Percentiles rank a stretch among this genome's conserved stretches.
Conservation (phyloP, 2,329 filamentous ascomycete genomes). For the Alternaria consortialis region DNA sequence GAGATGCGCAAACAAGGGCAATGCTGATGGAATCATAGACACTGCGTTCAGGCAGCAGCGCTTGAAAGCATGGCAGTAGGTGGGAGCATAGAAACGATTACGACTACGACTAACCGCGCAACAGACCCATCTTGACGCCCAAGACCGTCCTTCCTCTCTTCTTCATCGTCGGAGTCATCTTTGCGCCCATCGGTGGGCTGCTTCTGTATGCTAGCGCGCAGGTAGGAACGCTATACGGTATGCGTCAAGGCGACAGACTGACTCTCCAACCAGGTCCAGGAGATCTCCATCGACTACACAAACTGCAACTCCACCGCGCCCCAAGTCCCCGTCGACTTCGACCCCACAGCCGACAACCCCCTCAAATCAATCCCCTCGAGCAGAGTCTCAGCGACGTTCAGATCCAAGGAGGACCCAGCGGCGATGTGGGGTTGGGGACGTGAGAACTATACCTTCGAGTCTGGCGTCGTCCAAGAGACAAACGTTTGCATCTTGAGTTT, state of each 20-base stretch:
- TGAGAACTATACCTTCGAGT: constrained; percentile 50
- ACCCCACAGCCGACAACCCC: constrained; percentile 28
- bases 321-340: constrained; percentile 26
- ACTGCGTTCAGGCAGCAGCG: constrained; percentile 97
- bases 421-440: constrained; percentile 46
- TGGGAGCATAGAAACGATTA: constrained; percentile 29
- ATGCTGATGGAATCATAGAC: constrained; percentile 64
- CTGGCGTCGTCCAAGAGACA: constrained; percentile 42
- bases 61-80: constrained; percentile 98
- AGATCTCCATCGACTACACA: constrained; percentile 91
- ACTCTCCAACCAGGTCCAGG: constrained; percentile 73
- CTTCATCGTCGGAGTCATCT: constrained; percentile 89
- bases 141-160: constrained; percentile 93
- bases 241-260: constrained; percentile 11
- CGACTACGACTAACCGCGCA: constrained; percentile 50
- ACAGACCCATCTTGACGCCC: constrained; percentile 89
- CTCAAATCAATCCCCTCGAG: constrained; percentile 64
- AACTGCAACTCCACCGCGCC: constrained; percentile 71
- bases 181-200: constrained; percentile 89
- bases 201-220: constrained; percentile 85
- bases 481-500: constrained; percentile 78
- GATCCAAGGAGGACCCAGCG: constrained; percentile 54
- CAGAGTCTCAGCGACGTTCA: constrained; percentile 76
- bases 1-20: constrained; percentile 12
- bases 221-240: constrained; percentile 59